A percentile compares a stretch with the other conserved stretches of the same genome.
phyloP scores from a whole-genome alignment of 1,284 basidiomycete species.

The Cutaneotrichosporon daszewskae region DNA sequence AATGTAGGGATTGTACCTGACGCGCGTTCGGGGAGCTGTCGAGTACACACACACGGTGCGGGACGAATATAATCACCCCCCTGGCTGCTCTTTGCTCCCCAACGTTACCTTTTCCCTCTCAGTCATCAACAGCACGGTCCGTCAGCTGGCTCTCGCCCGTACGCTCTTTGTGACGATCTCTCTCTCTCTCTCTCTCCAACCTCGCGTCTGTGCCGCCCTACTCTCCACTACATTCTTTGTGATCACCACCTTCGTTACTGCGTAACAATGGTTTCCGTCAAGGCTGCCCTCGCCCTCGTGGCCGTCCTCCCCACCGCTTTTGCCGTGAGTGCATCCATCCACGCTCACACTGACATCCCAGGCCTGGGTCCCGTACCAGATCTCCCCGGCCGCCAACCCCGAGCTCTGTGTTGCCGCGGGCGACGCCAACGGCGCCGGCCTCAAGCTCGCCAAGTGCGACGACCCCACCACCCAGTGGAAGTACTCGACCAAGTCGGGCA shows the following conservation, averaged over 20 bases:
- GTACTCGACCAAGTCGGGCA: conserved; percentile 26
- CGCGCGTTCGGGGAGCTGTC: no score
- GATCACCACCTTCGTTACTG: no score
- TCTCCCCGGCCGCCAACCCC: conserved; percentile 29
- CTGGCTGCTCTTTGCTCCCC: no score
- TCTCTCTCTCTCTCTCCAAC: conserved; percentile 1
- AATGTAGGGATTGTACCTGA: no score
- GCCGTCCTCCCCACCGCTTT: conserved; percentile 13
- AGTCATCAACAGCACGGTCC: conserved; percentile 4
- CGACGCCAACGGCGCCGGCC: conserved; percentile 24
- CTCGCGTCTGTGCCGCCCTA: no score
- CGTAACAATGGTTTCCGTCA: conserved; percentile 7
- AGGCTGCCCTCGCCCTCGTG: conserved; percentile 10
- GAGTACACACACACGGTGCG: no score
- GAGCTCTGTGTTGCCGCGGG: conserved; percentile 33
- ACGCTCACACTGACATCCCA: background rate
- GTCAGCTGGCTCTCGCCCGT: background rate
- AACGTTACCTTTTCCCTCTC: no score
- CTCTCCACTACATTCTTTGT: conserved; percentile 4
- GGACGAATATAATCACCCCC: no score
- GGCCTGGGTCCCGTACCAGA: conserved; percentile 6
- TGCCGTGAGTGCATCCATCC: conserved; percentile 11
- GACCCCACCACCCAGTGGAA: conserved; percentile 8
- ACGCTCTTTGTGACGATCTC: no score
- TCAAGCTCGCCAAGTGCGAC: conserved; percentile 33